Conservation (phyloP, 352 stramenopile genomes). For the Pythium guiyangense region DNA sequence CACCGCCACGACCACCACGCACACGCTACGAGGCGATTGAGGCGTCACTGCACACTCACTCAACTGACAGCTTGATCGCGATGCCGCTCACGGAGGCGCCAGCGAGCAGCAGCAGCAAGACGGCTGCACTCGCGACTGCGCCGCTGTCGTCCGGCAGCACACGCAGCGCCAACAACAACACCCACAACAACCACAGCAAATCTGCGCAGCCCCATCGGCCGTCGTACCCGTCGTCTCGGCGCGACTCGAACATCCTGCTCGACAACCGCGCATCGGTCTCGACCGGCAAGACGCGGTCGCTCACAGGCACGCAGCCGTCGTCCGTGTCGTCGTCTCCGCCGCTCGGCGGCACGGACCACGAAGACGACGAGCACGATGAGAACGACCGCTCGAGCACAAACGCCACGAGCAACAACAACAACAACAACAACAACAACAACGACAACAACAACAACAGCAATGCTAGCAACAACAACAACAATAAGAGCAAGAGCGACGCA, state of each 20-base stretch:
- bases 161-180: background rate
- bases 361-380: slow-evolving; percentile 12
- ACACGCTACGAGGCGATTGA: too few relatives aligned
- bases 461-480: slow-evolving; percentile 16
- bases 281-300: slow-evolving; percentile 34
- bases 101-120: background rate
- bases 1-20: too few relatives aligned
- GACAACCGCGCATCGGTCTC: slow-evolving; percentile 65
- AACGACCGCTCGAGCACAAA: slow-evolving; percentile 1
- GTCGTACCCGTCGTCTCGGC: slow-evolving; percentile 13
- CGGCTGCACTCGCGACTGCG: background rate
- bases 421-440: too few relatives aligned
- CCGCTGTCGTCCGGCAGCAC: background rate
- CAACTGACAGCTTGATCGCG: background rate
- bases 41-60: too few relatives aligned
- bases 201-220: slow-evolving; percentile 2
- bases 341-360: slow-evolving; percentile 4
- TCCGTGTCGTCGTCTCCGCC: slow-evolving; percentile 16
- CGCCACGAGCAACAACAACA: background rate
- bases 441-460: background rate
- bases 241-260: slow-evolving; percentile 17
- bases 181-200: background rate
- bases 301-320: slow-evolving; percentile 12
- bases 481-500: slow-evolving; percentile 18
- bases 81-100: background rate